phyloP scores from a whole-genome alignment of 441 rosid species.

The Gossypium davidsonii region DNA sequence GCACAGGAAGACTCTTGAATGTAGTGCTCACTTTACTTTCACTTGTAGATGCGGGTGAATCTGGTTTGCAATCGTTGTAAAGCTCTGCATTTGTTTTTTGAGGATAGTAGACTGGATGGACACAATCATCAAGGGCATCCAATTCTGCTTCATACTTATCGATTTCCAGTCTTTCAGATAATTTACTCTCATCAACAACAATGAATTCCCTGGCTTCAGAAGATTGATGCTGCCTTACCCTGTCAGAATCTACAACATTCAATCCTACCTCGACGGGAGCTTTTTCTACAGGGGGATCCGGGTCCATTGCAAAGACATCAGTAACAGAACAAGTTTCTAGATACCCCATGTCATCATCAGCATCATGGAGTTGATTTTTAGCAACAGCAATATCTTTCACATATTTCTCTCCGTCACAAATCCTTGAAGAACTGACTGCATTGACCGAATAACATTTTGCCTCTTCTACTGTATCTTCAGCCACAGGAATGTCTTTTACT shows the following conservation, averaged over 20 bases:
- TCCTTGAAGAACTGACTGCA: constrained; percentile 11
- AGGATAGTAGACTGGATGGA: constrained; percentile 23
- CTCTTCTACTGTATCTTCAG: constrained; percentile 20
- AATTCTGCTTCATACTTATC: constrained; percentile 18
- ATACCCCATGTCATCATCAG: constrained; percentile 25
- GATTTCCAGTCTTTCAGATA: constrained; percentile 21
- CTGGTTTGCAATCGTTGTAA: constrained; percentile 28
- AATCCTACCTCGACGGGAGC: constrained; percentile 17
- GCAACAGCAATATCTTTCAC: constrained; percentile 18
- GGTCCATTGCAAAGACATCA: constrained; percentile 34
- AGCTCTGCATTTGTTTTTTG: constrained; percentile 19
- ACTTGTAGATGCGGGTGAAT: constrained; percentile 21
- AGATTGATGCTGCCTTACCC: constrained; percentile 16
- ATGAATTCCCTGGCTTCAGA: constrained; percentile 24
- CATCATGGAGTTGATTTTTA: constrained; percentile 21
- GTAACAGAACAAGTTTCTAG: constrained; percentile 24
- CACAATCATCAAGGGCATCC: constrained; percentile 27
- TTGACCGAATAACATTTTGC: constrained; percentile 12
- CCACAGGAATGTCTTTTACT: constrained; percentile 31
- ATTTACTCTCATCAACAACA: constrained; percentile 12
- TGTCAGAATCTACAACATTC: constrained; percentile 18
- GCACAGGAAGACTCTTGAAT: constrained; percentile 24
- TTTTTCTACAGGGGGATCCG: constrained; percentile 26
- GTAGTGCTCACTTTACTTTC: constrained; percentile 24
- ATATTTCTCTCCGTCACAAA: constrained; percentile 15